Percentiles rank a stretch among this genome's conserved stretches.
Conservation (phyloP, 306 rosid species). For the Begonia loranthoides region DNA sequence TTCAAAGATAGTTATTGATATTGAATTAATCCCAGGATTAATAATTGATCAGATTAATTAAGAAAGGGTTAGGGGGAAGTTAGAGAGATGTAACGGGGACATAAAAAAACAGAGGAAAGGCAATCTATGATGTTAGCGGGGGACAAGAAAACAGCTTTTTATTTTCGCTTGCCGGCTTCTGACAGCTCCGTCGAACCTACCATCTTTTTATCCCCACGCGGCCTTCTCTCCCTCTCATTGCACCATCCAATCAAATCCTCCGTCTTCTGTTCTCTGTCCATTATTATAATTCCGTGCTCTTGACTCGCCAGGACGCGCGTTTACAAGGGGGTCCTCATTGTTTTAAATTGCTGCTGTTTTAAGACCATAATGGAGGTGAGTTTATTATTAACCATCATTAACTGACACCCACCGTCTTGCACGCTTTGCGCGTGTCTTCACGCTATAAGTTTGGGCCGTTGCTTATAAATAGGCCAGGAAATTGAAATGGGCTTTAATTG, state of each 20-base stretch:
- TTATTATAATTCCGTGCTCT: neutral
- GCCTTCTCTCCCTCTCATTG: neutral
- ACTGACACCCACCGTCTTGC: too few relatives aligned
- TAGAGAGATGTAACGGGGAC: slow-evolving; percentile 21
- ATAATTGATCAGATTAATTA: too few relatives aligned
- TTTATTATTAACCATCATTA: too few relatives aligned
- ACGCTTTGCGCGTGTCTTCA: too few relatives aligned
- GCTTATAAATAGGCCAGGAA: too few relatives aligned
- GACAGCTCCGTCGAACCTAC: slow-evolving; percentile 17
- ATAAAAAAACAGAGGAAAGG: slow-evolving; percentile 23
- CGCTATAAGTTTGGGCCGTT: too few relatives aligned
- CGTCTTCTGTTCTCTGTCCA: neutral
- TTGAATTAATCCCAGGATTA: too few relatives aligned
- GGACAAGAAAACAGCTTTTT: slow-evolving; percentile 49
- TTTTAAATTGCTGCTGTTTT: too few relatives aligned
- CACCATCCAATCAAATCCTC: neutral
- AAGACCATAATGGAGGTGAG: too few relatives aligned
- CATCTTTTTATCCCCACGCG: slow-evolving; percentile 7
- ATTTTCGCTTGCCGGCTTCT: slow-evolving; percentile 29
- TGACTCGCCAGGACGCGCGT: neutral
- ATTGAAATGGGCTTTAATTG: too few relatives aligned
- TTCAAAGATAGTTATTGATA: too few relatives aligned
- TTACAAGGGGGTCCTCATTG: too few relatives aligned
- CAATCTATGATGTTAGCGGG: slow-evolving; percentile 30
- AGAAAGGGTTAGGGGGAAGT: neutral